These are phyloP conservation scores for Phytopythium boreale DNA, from an alignment of 352 stramenopile genomes.

Conservation along the genomic window DNA sequence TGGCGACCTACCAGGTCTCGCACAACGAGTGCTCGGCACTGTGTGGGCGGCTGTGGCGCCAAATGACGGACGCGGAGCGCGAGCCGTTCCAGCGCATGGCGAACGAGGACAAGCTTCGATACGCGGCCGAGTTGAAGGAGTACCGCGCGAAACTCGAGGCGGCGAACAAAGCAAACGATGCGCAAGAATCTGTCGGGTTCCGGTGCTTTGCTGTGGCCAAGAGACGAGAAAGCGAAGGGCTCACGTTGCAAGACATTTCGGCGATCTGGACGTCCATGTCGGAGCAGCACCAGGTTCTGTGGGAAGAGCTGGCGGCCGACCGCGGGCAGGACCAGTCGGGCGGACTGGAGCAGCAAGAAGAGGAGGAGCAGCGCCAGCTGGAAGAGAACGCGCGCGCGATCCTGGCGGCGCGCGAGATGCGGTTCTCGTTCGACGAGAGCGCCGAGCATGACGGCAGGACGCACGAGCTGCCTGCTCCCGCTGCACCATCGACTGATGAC, in stretches of 20 bases:
- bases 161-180: slow-evolving; percentile 6
- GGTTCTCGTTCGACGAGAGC: slow-evolving; percentile 2
- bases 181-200: slow-evolving; percentile 26
- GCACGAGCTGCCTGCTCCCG: not conserved
- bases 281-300: slow-evolving; percentile 31
- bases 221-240: slow-evolving; percentile 20
- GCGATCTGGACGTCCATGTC: slow-evolving; percentile 35
- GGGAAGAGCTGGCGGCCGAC: slow-evolving; percentile 31
- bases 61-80: slow-evolving; percentile 48
- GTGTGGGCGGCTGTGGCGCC: slow-evolving; percentile 52
- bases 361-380: slow-evolving; percentile 17
- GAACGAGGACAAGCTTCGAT: slow-evolving; percentile 45
- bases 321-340: slow-evolving; percentile 6
- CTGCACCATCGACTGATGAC: not conserved
- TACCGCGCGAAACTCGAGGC: slow-evolving; percentile 18
- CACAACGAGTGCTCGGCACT: slow-evolving; percentile 65
- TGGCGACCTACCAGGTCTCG: slow-evolving; percentile 52
- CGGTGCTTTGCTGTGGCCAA: slow-evolving; percentile 32
- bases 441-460: not conserved
- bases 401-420: slow-evolving; percentile 8
- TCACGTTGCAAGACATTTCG: slow-evolving; percentile 23
- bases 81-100: slow-evolving; percentile 58
- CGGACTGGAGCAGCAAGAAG: not conserved
- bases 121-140: slow-evolving; percentile 30
- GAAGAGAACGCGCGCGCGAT: slow-evolving; percentile 26